These are phyloP conservation scores for Vitis rotundifolia DNA, from an alignment of 164 flowering plant species.

Conservation along the genomic window DNA sequence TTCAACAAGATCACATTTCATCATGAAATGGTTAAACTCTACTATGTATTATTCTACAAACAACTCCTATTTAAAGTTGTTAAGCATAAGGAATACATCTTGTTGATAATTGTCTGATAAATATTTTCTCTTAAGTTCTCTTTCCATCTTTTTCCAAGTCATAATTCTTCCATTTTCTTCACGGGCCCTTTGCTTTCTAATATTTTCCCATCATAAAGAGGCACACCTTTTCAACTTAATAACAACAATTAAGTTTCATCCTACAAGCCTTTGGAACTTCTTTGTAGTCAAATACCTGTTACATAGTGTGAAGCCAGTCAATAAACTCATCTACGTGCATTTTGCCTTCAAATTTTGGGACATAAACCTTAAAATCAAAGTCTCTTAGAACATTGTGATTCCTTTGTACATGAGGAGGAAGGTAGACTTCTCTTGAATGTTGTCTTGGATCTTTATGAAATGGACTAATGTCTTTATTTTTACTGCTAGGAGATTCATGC, in stretches of 20 bases:
- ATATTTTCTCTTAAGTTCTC: constrained; percentile 4
- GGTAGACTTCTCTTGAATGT: too few species aligned
- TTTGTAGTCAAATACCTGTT: constrained; percentile 8
- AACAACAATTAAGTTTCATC: constrained; percentile 9
- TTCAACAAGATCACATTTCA: constrained; percentile 12
- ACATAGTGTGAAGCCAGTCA: constrained; percentile 15
- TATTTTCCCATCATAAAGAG: neutral
- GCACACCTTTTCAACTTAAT: neutral
- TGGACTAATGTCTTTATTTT: neutral
- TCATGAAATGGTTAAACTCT: constrained; percentile 9
- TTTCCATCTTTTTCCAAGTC: constrained; percentile 11
- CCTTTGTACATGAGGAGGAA: neutral
- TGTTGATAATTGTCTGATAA: constrained; percentile 8
- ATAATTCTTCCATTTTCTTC: constrained; percentile 4
- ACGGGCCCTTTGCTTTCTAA: constrained; percentile 2
- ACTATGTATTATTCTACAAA: constrained; percentile 13
- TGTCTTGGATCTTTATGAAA: neutral
- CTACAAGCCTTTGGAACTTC: neutral
- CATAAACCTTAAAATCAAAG: too few species aligned
- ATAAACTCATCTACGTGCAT: constrained; percentile 11
- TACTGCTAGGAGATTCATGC: neutral
- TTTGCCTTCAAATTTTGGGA: constrained; percentile 15
- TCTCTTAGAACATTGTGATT: neutral
- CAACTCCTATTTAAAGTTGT: constrained; percentile 11
- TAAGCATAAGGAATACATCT: constrained; percentile 9